phyloP scores from a whole-genome alignment of 2,329 filamentous ascomycete species.

The Daldinia sp. region DNA sequence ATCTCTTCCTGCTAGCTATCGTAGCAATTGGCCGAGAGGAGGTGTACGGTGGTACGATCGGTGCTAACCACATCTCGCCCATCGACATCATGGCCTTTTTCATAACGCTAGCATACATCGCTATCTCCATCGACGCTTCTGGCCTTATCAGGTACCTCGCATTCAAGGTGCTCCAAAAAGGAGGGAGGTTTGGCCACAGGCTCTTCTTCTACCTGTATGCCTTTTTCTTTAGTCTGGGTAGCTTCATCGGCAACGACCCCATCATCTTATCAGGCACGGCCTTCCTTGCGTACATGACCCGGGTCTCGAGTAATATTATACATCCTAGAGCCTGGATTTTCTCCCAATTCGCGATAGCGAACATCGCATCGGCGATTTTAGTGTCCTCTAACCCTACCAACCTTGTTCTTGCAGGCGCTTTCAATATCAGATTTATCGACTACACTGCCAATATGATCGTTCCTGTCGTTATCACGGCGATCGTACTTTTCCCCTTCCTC shows the following conservation, averaged over 20 bases:
- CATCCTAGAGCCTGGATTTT: constrained; percentile 80
- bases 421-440: constrained; percentile 76
- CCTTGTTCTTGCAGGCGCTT: constrained; percentile 78
- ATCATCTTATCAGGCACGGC: constrained; percentile 80
- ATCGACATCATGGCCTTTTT: constrained; percentile 83
- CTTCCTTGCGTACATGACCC: constrained; percentile 81
- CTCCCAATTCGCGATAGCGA: constrained; percentile 77
- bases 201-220: constrained; percentile 79
- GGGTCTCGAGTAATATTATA: constrained; percentile 78
- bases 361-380: constrained; percentile 79
- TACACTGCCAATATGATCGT: constrained; percentile 85
- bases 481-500: constrained; percentile 76
- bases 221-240: constrained; percentile 77
- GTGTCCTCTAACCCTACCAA: constrained; percentile 85
- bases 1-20: constrained; percentile 78
- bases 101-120: constrained; percentile 79
- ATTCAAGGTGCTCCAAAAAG: constrained; percentile 76
- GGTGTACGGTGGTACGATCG: constrained; percentile 76
- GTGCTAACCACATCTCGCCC: constrained; percentile 73
- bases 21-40: constrained; percentile 74
- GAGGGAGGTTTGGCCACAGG: constrained; percentile 73
- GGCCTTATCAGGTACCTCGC: constrained; percentile 78
- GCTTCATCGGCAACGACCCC: constrained; percentile 80
- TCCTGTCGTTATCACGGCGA: constrained; percentile 74
- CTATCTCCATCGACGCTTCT: constrained; percentile 81